These are phyloP conservation scores for Arctostaphylos glauca DNA, from an alignment of 148 eudicot genomes.

Conservation along the genomic window DNA sequence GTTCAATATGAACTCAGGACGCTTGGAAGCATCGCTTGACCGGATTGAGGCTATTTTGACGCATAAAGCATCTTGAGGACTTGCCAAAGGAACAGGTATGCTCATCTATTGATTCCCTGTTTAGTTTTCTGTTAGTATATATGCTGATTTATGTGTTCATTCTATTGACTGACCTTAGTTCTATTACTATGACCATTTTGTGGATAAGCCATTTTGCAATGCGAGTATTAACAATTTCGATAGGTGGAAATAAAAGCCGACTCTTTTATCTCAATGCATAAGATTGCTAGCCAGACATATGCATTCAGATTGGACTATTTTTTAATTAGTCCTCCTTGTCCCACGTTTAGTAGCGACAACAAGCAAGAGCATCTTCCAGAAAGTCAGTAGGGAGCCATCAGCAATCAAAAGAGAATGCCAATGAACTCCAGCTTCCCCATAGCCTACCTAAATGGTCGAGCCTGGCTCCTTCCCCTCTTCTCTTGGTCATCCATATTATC, in stretches of 20 bases:
- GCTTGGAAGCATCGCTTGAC: conserved; percentile 85
- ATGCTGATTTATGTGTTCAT: not conserved
- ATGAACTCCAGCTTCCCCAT: too few species aligned
- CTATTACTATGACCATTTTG: not conserved
- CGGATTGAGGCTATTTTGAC: conserved; percentile 85
- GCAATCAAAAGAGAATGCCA: too few species aligned
- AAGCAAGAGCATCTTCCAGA: too few species aligned
- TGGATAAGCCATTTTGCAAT: not conserved
- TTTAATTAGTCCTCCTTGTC: not conserved
- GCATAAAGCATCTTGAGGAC: conserved; percentile 24
- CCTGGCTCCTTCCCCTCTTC: too few species aligned
- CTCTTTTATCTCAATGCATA: not conserved
- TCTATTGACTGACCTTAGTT: not conserved
- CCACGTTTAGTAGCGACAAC: not conserved
- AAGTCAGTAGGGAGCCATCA: too few species aligned
- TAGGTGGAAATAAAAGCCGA: not conserved
- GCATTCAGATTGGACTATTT: not conserved
- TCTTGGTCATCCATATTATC: too few species aligned
- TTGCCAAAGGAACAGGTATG: conserved; percentile 15
- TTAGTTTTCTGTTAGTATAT: not conserved
- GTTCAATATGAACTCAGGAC: conserved; percentile 86
- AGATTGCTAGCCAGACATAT: not conserved
- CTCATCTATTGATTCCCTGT: not conserved
- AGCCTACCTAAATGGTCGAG: too few species aligned
- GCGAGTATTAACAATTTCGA: not conserved